Evolutionary conservation across 352 stramenopile genomes (phyloP).

Genomic region (Phytopythium montanum): DNA sequence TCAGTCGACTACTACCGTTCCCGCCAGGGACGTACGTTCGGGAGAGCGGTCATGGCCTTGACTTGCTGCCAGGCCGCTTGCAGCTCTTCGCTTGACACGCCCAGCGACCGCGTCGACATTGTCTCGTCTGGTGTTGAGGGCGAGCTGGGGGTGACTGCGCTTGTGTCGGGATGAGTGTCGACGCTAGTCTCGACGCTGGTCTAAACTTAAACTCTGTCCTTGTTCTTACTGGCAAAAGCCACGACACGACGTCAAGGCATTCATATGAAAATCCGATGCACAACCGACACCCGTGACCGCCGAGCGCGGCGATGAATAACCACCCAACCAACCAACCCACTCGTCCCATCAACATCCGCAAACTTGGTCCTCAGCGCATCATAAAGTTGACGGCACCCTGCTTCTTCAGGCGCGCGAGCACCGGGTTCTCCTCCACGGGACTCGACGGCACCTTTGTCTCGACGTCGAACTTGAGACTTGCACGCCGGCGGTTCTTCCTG

Average conservation of each 20-base stretch:
- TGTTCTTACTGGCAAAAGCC: not conserved
- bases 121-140: not conserved
- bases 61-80: slow-evolving; percentile 69
- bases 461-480: slow-evolving; percentile 46
- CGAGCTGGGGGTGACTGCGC: not conserved
- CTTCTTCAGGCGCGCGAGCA: slow-evolving; percentile 72
- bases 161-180: not conserved
- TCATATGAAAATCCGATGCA: not conserved
- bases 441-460: slow-evolving; percentile 24
- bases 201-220: not conserved
- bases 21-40: slow-evolving; percentile 34
- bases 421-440: slow-evolving; percentile 59
- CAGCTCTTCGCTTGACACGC: slow-evolving; percentile 58
- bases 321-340: no score
- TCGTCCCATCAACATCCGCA: not conserved
- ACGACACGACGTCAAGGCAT: not conserved
- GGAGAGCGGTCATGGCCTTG: slow-evolving; percentile 44
- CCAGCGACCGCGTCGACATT: slow-evolving; percentile 32
- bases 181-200: not conserved
- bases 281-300: not conserved
- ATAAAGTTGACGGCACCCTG: slow-evolving; percentile 86
- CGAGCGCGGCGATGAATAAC: no score
- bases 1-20: not conserved
- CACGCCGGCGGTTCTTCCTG: slow-evolving; percentile 31
- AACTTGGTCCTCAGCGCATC: slow-evolving; percentile 21